Base-by-base conservation (phyloP, 2,329 filamentous ascomycete genomes). In the Phialocephala subalpina region DNA sequence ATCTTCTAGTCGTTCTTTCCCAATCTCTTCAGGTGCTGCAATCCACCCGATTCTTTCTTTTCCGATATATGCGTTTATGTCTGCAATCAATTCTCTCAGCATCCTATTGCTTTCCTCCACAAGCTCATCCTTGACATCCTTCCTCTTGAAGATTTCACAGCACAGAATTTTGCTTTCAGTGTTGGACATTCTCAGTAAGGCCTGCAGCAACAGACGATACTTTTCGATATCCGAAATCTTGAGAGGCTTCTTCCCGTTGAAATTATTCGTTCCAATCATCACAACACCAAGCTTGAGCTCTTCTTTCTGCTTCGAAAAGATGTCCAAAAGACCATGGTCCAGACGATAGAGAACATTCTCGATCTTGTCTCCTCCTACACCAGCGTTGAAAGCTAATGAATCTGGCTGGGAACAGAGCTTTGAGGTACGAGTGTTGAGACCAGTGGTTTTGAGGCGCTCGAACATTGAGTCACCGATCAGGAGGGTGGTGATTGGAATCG, bases 391-490 rank as follows among this genome's bases (percentile, higher is more conserved):
- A 12, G 60, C 33, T 14, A 4, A 4, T 42, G 38, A 16, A n/a
- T 42, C 14, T 42, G 38, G 12, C 6, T 22, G 45, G n/a, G 45
- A 45, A 16, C 62, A 35, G 3, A 58, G 33, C 8, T 58, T 20
- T 14, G 47, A 55, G 25, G 61, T n/a, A 3, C 56, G 35, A 25
- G 66, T 62, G 35, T 63, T 20, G 6, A 55, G 25, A 6, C 57
- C 65, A 4, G 59, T 65, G 18, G 62, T 65, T 38, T 65, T 60
- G 42, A 65, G 60, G 8, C 65, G 62, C 25, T 67, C 59, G 11
- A 67, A 47, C 65, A 69, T 69, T 40, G 56, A 65, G 49, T 66
- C 56, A 25, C 59, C 67, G 42, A 67, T 60, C 4, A 69, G 61
- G 11, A 67, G 16, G 27, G 58, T 38, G 16, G 52, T 58, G 11